Conservation (phyloP, 2,329 filamentous ascomycete genomes). For the Apiospora pterosperma region DNA sequence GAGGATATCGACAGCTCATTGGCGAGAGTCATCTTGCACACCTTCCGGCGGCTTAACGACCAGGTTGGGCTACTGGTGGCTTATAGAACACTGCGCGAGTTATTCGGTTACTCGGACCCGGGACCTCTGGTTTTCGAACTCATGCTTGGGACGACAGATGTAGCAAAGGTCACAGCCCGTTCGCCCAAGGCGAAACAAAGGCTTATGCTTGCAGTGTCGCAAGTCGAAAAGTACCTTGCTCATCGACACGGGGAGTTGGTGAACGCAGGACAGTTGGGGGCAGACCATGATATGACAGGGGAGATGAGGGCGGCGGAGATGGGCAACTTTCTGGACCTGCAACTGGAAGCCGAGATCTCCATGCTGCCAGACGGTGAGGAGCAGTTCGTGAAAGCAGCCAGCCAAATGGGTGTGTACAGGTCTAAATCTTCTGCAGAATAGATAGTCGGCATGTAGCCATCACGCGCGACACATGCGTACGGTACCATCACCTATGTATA, state of each 20-base stretch:
- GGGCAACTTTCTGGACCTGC: slow-evolving; percentile 38
- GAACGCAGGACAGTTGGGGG: slow-evolving; percentile 23
- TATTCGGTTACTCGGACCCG: slow-evolving; percentile 41
- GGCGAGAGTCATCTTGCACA: slow-evolving; percentile 47
- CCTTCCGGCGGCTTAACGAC: slow-evolving; percentile 45
- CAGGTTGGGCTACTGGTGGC: slow-evolving; percentile 43
- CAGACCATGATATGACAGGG: slow-evolving; percentile 30
- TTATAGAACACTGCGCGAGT: slow-evolving; percentile 37
- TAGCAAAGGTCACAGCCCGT: slow-evolving; percentile 34
- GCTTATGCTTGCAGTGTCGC: slow-evolving; percentile 39
- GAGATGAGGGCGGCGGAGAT: slow-evolving; percentile 35
- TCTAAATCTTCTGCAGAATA: slow-evolving; percentile 14
- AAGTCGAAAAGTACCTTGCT: slow-evolving; percentile 37
- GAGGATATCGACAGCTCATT: slow-evolving; percentile 43
- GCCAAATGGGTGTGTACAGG: slow-evolving; percentile 37
- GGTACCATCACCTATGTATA: not conserved
- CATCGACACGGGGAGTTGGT: slow-evolving; percentile 20
- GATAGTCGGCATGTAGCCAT: not conserved
- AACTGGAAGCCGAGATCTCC: slow-evolving; percentile 25
- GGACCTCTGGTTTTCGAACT: slow-evolving; percentile 47
- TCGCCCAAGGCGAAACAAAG: slow-evolving; percentile 35
- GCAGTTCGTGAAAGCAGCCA: slow-evolving; percentile 30
- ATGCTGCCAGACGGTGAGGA: slow-evolving; percentile 17
- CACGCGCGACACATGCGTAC: not conserved
- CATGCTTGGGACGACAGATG: slow-evolving; percentile 39